Conservation (phyloP, 495 filamentous ascomycete genomes). For the Oidiodendron maius region DNA sequence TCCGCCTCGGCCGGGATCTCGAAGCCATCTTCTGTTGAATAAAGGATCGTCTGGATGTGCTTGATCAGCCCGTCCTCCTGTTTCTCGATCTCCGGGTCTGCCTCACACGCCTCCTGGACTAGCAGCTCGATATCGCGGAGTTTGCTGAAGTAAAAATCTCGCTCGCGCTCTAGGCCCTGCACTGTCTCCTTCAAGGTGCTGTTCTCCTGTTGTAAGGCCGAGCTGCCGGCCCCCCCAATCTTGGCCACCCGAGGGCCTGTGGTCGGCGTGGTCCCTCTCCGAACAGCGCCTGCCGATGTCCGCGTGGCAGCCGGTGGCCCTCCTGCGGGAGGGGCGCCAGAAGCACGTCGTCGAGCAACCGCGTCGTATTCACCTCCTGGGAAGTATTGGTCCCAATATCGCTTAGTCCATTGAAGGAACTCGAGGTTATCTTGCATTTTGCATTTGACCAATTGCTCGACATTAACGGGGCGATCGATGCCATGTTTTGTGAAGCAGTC, state of each 20-base stretch:
- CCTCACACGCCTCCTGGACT: slow-evolving; percentile 85
- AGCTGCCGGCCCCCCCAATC: slow-evolving; percentile 47
- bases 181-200: slow-evolving; percentile 79
- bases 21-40: slow-evolving; percentile 92
- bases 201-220: slow-evolving; percentile 76
- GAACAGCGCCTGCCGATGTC: slow-evolving; percentile 48
- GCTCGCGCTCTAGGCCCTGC: slow-evolving; percentile 81
- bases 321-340: slow-evolving; percentile 50
- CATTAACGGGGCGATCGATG: slow-evolving; percentile 81
- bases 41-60: slow-evolving; percentile 92
- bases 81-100: slow-evolving; percentile 85
- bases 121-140: slow-evolving; percentile 92
- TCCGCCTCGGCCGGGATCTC: slow-evolving; percentile 72
- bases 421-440: slow-evolving; percentile 99
- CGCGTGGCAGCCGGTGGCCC: slow-evolving; percentile 33
- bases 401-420: slow-evolving; percentile 94
- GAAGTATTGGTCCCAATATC: slow-evolving; percentile 97
- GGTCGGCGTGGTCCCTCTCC: slow-evolving; percentile 71
- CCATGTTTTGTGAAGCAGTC: slow-evolving; percentile 78
- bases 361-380: slow-evolving; percentile 96
- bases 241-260: slow-evolving; percentile 48
- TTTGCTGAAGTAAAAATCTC: slow-evolving; percentile 99
- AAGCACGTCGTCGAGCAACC: slow-evolving; percentile 73
- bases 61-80: slow-evolving; percentile 86
- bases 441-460: slow-evolving; percentile 87